These are phyloP conservation scores for Metarhizium guizhouense DNA, from an alignment of 2,329 filamentous ascomycete species.

Conservation along the genomic window DNA sequence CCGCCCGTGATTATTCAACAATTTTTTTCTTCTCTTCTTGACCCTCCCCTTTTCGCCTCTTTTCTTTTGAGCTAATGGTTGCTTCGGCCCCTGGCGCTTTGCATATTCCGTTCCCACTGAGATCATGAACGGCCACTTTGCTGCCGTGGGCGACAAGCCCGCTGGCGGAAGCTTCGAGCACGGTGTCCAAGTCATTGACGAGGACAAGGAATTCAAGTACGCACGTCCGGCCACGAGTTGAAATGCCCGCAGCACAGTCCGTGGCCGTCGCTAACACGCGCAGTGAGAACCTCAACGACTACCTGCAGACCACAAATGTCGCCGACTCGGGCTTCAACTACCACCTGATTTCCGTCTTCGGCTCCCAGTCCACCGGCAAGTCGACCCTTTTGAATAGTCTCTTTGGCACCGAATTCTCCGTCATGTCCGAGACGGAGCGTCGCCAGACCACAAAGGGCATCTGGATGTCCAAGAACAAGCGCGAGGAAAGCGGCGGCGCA, in stretches of 20 bases:
- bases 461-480: slow-evolving; percentile 98
- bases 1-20: not conserved
- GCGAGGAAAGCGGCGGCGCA: slow-evolving; percentile 36
- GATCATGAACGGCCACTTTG: slow-evolving; percentile 73
- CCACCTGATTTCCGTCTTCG: slow-evolving; percentile 97
- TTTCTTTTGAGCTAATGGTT: not conserved
- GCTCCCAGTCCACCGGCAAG: slow-evolving; percentile 96
- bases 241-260: not conserved
- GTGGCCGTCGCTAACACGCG: not conserved
- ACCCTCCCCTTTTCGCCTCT: not conserved
- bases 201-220: slow-evolving; percentile 92
- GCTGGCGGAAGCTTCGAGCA: slow-evolving; percentile 67
- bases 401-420: slow-evolving; percentile 91
- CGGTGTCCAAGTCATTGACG: slow-evolving; percentile 92
- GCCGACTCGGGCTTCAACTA: slow-evolving; percentile 95
- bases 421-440: slow-evolving; percentile 92
- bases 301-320: slow-evolving; percentile 71
- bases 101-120: slow-evolving; percentile 9
- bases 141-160: slow-evolving; percentile 58
- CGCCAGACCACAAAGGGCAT: slow-evolving; percentile 98
- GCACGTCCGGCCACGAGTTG: slow-evolving; percentile 19
- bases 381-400: slow-evolving; percentile 93
- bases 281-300: slow-evolving; percentile 70
- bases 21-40: not conserved
- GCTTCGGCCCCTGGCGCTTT: not conserved